Conservation (phyloP, 805 yeast species). For the Ogataea nonfermentans region DNA sequence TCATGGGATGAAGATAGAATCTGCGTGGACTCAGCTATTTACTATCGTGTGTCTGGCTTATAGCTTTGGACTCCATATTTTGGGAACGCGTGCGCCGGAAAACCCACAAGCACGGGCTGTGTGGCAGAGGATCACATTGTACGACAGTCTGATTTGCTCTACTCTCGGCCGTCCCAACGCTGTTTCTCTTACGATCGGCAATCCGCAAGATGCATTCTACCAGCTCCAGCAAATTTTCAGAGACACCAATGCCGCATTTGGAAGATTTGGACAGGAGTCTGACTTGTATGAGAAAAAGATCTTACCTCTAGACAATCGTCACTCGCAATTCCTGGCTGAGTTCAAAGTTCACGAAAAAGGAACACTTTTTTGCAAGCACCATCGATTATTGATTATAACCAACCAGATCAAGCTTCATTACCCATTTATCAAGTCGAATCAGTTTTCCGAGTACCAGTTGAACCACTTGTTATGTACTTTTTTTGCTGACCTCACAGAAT, state of each 20-base stretch:
- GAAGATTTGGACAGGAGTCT: neutral
- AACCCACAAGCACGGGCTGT: neutral
- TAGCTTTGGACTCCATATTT: constrained; percentile 3
- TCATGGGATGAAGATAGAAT: constrained; percentile 3
- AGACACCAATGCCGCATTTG: constrained; percentile 3
- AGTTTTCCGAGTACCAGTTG: constrained; percentile 8
- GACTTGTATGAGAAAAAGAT: constrained; percentile 2
- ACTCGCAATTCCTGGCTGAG: neutral
- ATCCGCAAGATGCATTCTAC: neutral
- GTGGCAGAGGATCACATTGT: constrained; percentile 8
- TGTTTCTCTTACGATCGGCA: constrained; percentile 1
- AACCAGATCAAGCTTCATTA: constrained; percentile 17
- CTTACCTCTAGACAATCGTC: constrained; percentile 6
- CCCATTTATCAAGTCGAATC: constrained; percentile 6
- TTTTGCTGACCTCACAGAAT: constrained; percentile 4
- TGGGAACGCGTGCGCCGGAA: neutral
- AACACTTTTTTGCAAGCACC: neutral
- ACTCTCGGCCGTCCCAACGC: constrained; percentile 11
- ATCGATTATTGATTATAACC: constrained; percentile 4
- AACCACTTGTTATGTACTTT: constrained; percentile 5
- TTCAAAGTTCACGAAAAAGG: neutral
- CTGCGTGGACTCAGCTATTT: constrained; percentile 9
- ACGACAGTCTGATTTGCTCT: constrained; percentile 7
- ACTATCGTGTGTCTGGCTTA: constrained; percentile 5
- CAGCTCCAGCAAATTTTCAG: neutral